Evolutionary conservation across 768 basidiomycete genomes (phyloP), one percentile per base, ranked within the genome.

Genomic region (Lentinula guzmanii): DNA sequence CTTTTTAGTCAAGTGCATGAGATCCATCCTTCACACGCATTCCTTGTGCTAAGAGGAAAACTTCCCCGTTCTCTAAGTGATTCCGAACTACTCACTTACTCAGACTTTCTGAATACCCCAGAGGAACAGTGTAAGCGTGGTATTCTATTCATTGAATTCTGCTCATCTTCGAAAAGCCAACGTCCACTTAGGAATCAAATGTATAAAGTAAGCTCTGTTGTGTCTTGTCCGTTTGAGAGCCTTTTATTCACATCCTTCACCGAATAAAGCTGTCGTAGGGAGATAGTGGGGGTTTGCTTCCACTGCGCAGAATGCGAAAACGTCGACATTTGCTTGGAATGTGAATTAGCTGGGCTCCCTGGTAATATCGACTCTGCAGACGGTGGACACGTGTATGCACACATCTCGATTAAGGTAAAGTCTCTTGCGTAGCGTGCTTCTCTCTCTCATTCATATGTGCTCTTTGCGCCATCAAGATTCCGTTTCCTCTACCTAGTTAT

Each of bases 371-470:
- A 92, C 62, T 86, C 89, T 0, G 78, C 82, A 0, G 89, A 91
- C 43, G 88, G 85, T 4, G 91, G 90, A 0, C 92, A 93, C 65
- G 80, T 82, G 58, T 91, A 90, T 15, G 89, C 90, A 1, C 95
- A 98, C 69, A 94, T 96, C 65, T 84, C 96, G 82, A 91, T 98
- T 74, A 98, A 98, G 85, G 94, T 91, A 62, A 51, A 61, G 37
- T 31, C 51, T 61, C 5, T 31, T 16, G 11, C n/a, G 11, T 9
- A 31, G 34, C n/a, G 24, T 21, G 31, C 28, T 28, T 28, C 28
- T 0, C 28, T 21, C 1, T 24, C 24, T 28, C 28, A 28, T 28
- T 5, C 53, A 31, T 66, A 37, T 57, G 60, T 35, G 2, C 28
- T 41, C 42, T 31, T 35, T 34, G 1, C 34, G 3, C n/a, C 35